These are phyloP conservation scores for Combretum micranthum DNA, from an alignment of 345 rosid genomes.

Conservation along the genomic window DNA sequence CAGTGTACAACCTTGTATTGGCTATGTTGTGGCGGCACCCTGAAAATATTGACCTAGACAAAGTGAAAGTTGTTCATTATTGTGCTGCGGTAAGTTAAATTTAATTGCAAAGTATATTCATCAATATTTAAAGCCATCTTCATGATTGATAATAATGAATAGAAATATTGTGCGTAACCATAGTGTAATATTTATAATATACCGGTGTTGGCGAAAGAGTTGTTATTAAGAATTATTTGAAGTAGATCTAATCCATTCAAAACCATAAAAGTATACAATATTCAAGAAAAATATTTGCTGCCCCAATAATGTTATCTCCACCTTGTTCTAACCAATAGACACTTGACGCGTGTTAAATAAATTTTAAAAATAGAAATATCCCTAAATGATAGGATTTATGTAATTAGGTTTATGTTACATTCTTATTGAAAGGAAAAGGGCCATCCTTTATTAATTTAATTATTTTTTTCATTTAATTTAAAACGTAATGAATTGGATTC, in stretches of 20 bases:
- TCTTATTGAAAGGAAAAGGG: neutral
- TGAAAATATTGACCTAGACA: slow-evolving; percentile 37
- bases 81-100: slow-evolving; percentile 43
- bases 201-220: too few species aligned
- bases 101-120: neutral
- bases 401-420: too few species aligned
- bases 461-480: neutral
- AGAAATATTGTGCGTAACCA: neutral
- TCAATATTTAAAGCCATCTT: neutral
- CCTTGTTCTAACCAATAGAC: too few species aligned
- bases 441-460: neutral
- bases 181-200: neutral
- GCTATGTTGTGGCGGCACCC: slow-evolving; percentile 78
- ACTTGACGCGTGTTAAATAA: too few species aligned
- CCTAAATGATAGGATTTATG: too few species aligned
- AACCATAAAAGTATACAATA: too few species aligned
- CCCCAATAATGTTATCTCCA: too few species aligned
- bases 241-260: too few species aligned
- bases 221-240: too few species aligned
- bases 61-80: slow-evolving; percentile 51
- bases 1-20: slow-evolving; percentile 38
- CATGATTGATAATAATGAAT: neutral
- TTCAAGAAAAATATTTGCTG: too few species aligned
- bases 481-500: neutral
- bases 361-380: too few species aligned